Conservation (phyloP, 139 green algal genomes). For the Pedinophyceae sp. region DNA sequence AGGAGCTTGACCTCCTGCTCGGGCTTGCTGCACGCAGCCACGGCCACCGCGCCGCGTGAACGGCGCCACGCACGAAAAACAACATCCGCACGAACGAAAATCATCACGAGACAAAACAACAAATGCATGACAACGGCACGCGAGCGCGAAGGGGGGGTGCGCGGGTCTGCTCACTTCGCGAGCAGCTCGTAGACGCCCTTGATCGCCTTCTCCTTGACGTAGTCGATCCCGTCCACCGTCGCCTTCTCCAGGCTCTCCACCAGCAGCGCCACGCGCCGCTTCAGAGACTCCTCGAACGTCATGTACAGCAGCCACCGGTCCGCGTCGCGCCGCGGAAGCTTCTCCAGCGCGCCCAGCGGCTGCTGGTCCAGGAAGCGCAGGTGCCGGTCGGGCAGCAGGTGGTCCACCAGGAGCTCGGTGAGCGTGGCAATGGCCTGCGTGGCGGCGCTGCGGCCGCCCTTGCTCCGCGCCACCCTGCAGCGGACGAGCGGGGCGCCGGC, state of each 20-base stretch:
- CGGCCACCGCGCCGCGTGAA: too few relatives aligned
- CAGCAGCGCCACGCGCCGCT: constrained; percentile 44
- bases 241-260: constrained; percentile 46
- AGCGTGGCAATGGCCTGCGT: constrained; percentile 11
- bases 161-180: too few relatives aligned
- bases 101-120: too few relatives aligned
- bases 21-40: constrained; percentile 37
- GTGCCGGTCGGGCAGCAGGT: constrained; percentile 77
- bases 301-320: neutral
- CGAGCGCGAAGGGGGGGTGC: too few relatives aligned
- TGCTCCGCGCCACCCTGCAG: constrained; percentile 9
- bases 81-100: too few relatives aligned
- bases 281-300: neutral
- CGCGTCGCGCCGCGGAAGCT: neutral
- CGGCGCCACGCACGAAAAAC: too few relatives aligned
- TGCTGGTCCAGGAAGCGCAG: constrained; percentile 45
- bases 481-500: neutral
- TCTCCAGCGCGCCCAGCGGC: neutral
- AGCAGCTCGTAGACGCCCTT: constrained; percentile 39
- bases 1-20: constrained; percentile 56
- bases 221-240: constrained; percentile 64
- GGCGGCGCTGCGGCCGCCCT: constrained; percentile 10
- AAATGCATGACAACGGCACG: too few relatives aligned
- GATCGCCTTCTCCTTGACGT: constrained; percentile 54
- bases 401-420: constrained; percentile 54